Conservation (phyloP, 805 yeast genomes). For the Maudiozyma barnettii region DNA sequence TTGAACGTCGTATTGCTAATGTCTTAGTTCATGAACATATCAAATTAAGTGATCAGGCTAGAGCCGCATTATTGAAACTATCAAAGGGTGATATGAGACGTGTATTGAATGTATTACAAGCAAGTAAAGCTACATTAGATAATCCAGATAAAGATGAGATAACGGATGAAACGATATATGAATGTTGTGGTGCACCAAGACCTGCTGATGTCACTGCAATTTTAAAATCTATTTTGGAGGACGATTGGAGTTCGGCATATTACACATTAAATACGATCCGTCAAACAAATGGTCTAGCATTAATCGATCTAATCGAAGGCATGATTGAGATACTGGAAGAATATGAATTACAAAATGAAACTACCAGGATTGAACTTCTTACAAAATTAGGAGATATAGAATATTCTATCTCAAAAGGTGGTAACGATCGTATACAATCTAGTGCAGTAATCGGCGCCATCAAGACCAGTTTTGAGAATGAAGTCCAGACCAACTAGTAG, state of each 20-base stretch:
- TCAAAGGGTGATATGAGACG: slow-evolving; percentile 96
- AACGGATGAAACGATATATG: slow-evolving; percentile 69
- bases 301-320: slow-evolving; percentile 75
- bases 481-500: slow-evolving; percentile 8
- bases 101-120: slow-evolving; percentile 87
- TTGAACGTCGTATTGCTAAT: slow-evolving; percentile 53
- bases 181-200: slow-evolving; percentile 92
- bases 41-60: slow-evolving; percentile 48
- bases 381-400: slow-evolving; percentile 79
- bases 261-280: slow-evolving; percentile 58
- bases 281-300: slow-evolving; percentile 71
- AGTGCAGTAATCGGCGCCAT: slow-evolving; percentile 86
- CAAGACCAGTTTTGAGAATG: slow-evolving; percentile 39
- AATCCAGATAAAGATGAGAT: slow-evolving; percentile 43
- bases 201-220: slow-evolving; percentile 75
- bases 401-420: slow-evolving; percentile 85
- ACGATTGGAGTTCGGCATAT: slow-evolving; percentile 78
- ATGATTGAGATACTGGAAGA: slow-evolving; percentile 59
- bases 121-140: slow-evolving; percentile 73
- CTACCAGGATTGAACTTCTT: slow-evolving; percentile 53
- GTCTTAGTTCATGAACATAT: slow-evolving; percentile 66
- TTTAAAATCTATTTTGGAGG: slow-evolving; percentile 67
- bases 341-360: slow-evolving; percentile 50
- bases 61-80: slow-evolving; percentile 53
- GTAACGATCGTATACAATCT: slow-evolving; percentile 80